phyloP scores from a whole-genome alignment of 441 rosid species.

The Populus hybrid region DNA sequence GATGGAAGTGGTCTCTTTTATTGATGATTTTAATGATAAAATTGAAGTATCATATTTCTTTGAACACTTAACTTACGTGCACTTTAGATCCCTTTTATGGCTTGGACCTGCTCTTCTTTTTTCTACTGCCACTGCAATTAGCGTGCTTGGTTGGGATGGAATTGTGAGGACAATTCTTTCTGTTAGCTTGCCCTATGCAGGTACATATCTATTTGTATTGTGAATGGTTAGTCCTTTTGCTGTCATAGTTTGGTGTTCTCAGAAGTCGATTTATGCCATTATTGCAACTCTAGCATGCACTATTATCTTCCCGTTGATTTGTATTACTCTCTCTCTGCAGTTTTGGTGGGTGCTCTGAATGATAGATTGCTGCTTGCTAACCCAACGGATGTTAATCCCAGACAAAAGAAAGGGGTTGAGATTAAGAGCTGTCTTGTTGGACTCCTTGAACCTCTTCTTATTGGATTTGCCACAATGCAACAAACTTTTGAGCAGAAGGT shows the following conservation, averaged over 20 bases:
- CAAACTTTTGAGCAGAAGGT: conserved; percentile 91
- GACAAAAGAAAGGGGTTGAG: conserved; percentile 87
- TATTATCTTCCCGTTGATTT: conserved; percentile 16
- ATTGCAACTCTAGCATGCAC: neutral
- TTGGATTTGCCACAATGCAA: conserved; percentile 98
- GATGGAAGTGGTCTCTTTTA: conserved; percentile 4
- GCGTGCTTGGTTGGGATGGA: conserved; percentile 98
- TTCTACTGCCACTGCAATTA: conserved; percentile 81
- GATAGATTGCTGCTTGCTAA: conserved; percentile 82
- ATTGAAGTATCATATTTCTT: conserved; percentile 21
- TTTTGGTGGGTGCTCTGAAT: conserved; percentile 88
- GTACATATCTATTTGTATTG: conserved; percentile 33
- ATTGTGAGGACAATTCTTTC: conserved; percentile 84
- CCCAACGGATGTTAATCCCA: conserved; percentile 86
- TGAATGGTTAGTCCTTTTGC: neutral
- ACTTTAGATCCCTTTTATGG: conserved; percentile 97
- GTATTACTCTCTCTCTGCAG: conserved; percentile 40
- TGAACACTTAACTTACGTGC: conserved; percentile 52
- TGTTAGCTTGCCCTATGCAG: conserved; percentile 85
- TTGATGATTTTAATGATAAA: conserved; percentile 1
- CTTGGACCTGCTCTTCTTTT: conserved; percentile 97
- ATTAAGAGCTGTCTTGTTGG: conserved; percentile 94
- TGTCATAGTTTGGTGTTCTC: neutral
- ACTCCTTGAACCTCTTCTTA: conserved; percentile 94
- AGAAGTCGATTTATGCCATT: neutral